These are phyloP conservation scores for Entomortierella lignicola DNA, from an alignment of 192 early-diverging fungal species.

Conservation along the genomic window DNA sequence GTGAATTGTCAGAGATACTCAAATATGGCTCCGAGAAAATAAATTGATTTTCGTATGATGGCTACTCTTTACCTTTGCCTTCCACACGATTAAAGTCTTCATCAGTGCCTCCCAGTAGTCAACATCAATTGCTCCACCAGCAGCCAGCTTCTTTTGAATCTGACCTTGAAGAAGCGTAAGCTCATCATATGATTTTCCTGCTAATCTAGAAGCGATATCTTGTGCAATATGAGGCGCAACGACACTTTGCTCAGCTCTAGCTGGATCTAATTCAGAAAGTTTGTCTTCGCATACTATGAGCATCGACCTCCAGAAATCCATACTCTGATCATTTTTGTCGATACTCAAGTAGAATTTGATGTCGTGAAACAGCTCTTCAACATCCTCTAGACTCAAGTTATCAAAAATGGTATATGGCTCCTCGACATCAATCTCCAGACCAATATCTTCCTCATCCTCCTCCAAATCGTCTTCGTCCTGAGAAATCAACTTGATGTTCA, in stretches of 20 bases:
- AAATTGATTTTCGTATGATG: too few relatives aligned
- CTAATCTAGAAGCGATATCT: slow-evolving; percentile 78
- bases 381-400: slow-evolving; percentile 71
- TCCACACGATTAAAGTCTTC: slow-evolving; percentile 81
- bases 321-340: slow-evolving; percentile 80
- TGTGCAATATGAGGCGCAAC: slow-evolving; percentile 60
- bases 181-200: slow-evolving; percentile 79
- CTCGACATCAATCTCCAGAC: slow-evolving; percentile 87
- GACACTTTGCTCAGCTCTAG: slow-evolving; percentile 44
- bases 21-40: background rate
- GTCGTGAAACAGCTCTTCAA: slow-evolving; percentile 86
- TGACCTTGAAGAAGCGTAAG: slow-evolving; percentile 79
- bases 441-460: slow-evolving; percentile 64
- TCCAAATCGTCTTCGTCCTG: slow-evolving; percentile 78
- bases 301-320: slow-evolving; percentile 91
- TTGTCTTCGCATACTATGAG: slow-evolving; percentile 82
- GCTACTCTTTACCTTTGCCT: slow-evolving; percentile 70
- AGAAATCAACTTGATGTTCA: slow-evolving; percentile 86
- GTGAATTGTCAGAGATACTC: background rate
- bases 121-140: slow-evolving; percentile 81
- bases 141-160: slow-evolving; percentile 77
- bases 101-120: slow-evolving; percentile 95
- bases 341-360: slow-evolving; percentile 89
- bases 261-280: slow-evolving; percentile 58
- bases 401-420: slow-evolving; percentile 89